Evolutionary conservation across 108 stramenopile genomes (phyloP), one percentile per base, ranked within the genome.

Genomic region (Mediolabrus comicus): DNA sequence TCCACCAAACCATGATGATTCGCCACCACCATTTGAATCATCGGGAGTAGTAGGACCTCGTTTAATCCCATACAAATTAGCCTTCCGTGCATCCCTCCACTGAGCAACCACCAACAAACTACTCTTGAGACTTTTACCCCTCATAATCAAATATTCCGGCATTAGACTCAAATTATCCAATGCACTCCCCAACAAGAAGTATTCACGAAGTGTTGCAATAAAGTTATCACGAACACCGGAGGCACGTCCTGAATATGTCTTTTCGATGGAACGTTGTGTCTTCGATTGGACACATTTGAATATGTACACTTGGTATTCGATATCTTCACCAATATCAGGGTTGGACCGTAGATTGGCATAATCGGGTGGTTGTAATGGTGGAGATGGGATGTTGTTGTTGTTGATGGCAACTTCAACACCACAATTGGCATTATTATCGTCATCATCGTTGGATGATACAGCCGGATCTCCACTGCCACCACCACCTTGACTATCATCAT

Each of bases 111-210:
- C 35, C 52, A 79, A 53, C 77, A 90, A 82, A 64, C 81, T 80
- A 13, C 53, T 63, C 34, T 84, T 78, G 1, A 90, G 67, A 32
- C 65, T 71, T 38, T 71, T 66, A 12, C 86, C 86, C 30, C 86
- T 79, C 69, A 69, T 74, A n/a, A 73, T 67, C 25, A 86, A 59
- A 51, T 72, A 85, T 4, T 68, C 57, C 9, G 84, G 83, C 72
- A 84, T 77, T 30, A 85, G 64, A 60, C 84, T 84, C 30, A 90
- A 59, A 10, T 67, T 78, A 70, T 84, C 84, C 62, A 82, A 81
- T 22, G 77, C 55, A 25, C 59, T 67, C 34, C 85, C 85, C 41
- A 81, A 54, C 60, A 87, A 57, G 52, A 83, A 87, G 60, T 80
- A 89, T 31, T 79, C 61, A 17, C 82, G 62, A 14, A 87, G 41